phyloP scores from a whole-genome alignment of 352 stramenopile genomes.

The Phytophthora ohioensis region DNA sequence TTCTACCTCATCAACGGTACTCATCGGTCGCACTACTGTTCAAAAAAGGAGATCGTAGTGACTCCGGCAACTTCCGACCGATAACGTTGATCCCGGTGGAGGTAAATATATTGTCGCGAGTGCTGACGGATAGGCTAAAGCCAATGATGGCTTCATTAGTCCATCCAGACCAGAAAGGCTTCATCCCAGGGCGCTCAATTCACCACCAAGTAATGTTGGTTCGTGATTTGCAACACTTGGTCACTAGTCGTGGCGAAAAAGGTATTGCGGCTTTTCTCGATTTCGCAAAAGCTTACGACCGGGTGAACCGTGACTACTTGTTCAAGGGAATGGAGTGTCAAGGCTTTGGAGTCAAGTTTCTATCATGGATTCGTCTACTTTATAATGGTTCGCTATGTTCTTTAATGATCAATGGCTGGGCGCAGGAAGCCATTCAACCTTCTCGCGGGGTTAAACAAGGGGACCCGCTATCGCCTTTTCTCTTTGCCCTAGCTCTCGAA shows the following conservation, averaged over 20 bases:
- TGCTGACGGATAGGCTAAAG: neutral
- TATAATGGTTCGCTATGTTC: neutral
- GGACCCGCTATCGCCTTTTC: neutral
- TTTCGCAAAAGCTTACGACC: conserved; percentile 15
- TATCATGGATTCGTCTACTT: conserved; percentile 8
- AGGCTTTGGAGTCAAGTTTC: neutral
- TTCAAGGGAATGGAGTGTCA: conserved; percentile 8
- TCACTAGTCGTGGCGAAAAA: neutral
- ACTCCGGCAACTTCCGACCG: conserved; percentile 3
- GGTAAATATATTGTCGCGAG: conserved; percentile 8
- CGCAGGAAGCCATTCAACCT: neutral
- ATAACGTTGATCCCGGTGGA: conserved; percentile 19
- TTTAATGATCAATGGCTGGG: neutral
- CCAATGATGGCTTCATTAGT: neutral
- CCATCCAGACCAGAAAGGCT: conserved; percentile 18
- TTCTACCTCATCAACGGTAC: conserved; percentile 6
- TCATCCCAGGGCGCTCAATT: neutral
- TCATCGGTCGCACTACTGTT: conserved; percentile 10
- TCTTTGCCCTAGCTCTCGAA: too few relatives aligned
- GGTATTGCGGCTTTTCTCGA: conserved; percentile 4
- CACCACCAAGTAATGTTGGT: conserved; percentile 8
- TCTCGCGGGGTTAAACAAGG: neutral
- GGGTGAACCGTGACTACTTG: neutral
- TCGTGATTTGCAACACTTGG: conserved; percentile 1
- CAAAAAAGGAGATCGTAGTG: conserved; percentile 6